Evolutionary conservation across 208 protist species (phyloP), one percentile per base, ranked within the genome.

Genomic region (Porcisia hertigi): DNA sequence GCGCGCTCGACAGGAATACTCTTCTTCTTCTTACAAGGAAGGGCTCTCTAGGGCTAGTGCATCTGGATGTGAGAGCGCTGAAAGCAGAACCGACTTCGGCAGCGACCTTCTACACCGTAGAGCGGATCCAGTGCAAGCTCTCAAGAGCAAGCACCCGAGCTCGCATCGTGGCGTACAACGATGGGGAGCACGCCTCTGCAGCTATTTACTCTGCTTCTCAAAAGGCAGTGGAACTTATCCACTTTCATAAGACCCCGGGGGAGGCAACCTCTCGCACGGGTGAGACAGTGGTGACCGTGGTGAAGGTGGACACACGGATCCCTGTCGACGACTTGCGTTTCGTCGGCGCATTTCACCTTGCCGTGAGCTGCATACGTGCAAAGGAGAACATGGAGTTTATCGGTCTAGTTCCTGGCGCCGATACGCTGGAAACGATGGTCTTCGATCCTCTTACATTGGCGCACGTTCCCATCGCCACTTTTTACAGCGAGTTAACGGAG

Each of bases 341-440:
- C 63, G 75, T 71, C 0, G 82, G 82, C 4, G 49, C 73, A 5
- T 86, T 86, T 62, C 82, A 86, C 66, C 43, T 86, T 39, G 76
- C 66, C 52, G 69, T 80, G 20, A 77, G 57, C 53, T 77, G 71
- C 58, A 23, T 6, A 18, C 66, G 77, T 9, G 59, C 55, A n/a
- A 45, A 62, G 65, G 49, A 69, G 36, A 82, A 82, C 30, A 41
- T 82, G n/a, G 71, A 82, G 67, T 77, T 82, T 71, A 54, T 76
- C 57, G 52, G 77, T 39, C 66, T 82, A 34, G 53, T 82, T 49
- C 77, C 77, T 39, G 77, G 77, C 23, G 30, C 67, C n/a, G 66
- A 47, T 1, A 65, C 57, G 3, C 36, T 77, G 41, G 77, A 82
- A 49, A n/a, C 49, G 43, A 76, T 82, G 65, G 11, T 53, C 47